Conservation (phyloP, 768 basidiomycete genomes). For the Termitomyces sp. region DNA sequence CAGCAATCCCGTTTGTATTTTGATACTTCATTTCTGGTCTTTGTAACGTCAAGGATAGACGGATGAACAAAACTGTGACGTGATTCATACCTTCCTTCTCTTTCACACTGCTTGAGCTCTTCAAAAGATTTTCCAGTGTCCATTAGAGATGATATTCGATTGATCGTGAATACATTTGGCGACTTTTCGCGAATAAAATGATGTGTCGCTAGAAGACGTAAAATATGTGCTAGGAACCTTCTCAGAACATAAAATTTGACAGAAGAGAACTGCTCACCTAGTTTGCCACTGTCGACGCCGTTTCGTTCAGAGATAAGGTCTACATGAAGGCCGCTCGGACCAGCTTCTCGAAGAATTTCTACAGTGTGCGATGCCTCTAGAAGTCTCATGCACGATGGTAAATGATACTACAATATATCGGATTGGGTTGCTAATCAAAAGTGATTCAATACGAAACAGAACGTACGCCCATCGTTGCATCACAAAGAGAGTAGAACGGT, state of each 20-base stretch:
- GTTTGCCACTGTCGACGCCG: conserved; percentile 40
- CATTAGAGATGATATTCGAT: conserved; percentile 61
- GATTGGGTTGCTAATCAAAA: neutral
- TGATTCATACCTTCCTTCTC: conserved; percentile 25
- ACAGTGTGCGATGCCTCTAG: conserved; percentile 66
- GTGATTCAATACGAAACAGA: neutral
- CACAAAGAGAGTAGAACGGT: conserved; percentile 69
- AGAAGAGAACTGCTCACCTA: conserved; percentile 32
- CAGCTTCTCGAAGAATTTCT: conserved; percentile 66
- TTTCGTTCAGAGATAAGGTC: conserved; percentile 36
- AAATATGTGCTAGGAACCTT: conserved; percentile 50
- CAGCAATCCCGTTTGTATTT: conserved; percentile 59
- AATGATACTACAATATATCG: conserved; percentile 48
- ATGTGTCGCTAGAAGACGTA: conserved; percentile 74
- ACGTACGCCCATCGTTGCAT: conserved; percentile 65
- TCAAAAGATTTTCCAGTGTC: conserved; percentile 59
- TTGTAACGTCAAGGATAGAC: neutral
- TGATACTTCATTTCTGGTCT: conserved; percentile 65
- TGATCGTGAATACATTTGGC: conserved; percentile 69
- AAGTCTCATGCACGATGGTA: conserved; percentile 69
- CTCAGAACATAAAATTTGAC: neutral
- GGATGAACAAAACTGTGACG: conserved; percentile 4
- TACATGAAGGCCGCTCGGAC: conserved; percentile 46
- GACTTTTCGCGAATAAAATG: conserved; percentile 66
- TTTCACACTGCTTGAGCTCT: conserved; percentile 29